phyloP scores from a whole-genome alignment of 345 rosid species.

The Pugionium cornutum region DNA sequence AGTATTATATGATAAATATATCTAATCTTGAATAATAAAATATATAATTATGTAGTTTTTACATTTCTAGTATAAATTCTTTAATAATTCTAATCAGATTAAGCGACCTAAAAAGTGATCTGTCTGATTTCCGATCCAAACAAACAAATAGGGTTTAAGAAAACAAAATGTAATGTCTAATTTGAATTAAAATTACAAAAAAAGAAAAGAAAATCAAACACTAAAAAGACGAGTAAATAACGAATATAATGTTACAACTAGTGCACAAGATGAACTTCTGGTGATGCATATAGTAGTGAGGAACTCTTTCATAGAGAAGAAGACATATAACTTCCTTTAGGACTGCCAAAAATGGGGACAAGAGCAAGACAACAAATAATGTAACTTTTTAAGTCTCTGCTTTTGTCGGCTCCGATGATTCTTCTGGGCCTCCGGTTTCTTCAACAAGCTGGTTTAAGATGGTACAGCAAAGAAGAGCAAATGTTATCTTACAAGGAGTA shows the following conservation, averaged over 20 bases:
- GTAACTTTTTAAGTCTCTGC: constrained; percentile 29
- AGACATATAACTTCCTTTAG: not conserved
- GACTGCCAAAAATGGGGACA: constrained; percentile 14
- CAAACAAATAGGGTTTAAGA: not conserved
- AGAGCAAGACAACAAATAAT: constrained; percentile 12
- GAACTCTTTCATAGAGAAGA: too few relatives aligned
- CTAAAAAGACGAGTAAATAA: not conserved
- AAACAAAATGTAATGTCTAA: not conserved
- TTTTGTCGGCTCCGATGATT: constrained; percentile 43
- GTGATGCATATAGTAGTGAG: not conserved
- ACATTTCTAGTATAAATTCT: too few relatives aligned
- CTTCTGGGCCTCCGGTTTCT: constrained; percentile 47
- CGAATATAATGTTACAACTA: constrained; percentile 13
- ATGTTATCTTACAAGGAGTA: not conserved
- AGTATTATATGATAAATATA: too few relatives aligned
- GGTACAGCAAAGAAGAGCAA: not conserved
- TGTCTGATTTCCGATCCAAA: not conserved
- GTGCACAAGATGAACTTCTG: constrained; percentile 26
- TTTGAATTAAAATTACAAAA: constrained; percentile 15
- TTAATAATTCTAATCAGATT: not conserved
- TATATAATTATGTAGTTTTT: too few relatives aligned
- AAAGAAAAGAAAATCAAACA: not conserved
- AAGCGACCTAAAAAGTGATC: not conserved
- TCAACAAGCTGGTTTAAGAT: constrained; percentile 55
- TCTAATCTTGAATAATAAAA: too few relatives aligned